Evolutionary conservation across 805 yeast species (phyloP).

Genomic region (Saccharomycopsis selenospora): DNA sequence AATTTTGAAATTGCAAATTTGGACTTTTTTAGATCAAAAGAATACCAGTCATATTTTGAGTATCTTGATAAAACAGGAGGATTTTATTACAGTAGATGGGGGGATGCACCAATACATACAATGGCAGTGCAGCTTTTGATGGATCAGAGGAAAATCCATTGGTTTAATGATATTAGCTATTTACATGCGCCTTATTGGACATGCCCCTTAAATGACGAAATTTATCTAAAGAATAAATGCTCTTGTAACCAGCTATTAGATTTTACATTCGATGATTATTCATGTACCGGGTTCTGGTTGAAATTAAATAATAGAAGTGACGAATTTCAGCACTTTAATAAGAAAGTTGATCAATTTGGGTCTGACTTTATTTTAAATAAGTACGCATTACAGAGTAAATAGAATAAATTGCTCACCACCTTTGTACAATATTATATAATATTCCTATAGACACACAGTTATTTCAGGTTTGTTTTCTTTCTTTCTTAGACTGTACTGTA

Average conservation of each 20-base stretch:
- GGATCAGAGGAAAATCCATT: conserved; percentile 55
- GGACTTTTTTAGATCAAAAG: conserved; percentile 65
- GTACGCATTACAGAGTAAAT: no score
- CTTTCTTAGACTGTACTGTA: no score
- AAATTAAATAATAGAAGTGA: conserved; percentile 2
- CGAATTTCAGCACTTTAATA: conserved; percentile 1
- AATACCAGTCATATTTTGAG: conserved; percentile 60
- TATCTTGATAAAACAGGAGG: conserved; percentile 68
- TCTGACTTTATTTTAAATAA: conserved; percentile 8
- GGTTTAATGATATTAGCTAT: conserved; percentile 77
- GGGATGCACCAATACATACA: conserved; percentile 85
- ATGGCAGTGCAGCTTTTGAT: conserved; percentile 71
- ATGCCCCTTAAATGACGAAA: conserved; percentile 63
- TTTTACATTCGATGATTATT: conserved; percentile 63
- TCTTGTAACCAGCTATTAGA: conserved; percentile 66
- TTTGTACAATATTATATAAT: no score
- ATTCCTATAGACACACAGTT: no score
- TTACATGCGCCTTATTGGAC: conserved; percentile 67
- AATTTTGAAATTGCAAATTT: conserved; percentile 76
- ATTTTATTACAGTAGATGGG: conserved; percentile 86
- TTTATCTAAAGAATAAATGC: conserved; percentile 56
- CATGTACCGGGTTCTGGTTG: conserved; percentile 42
- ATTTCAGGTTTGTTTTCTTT: no score
- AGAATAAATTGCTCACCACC: no score
- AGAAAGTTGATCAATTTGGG: conserved; percentile 7